Evolutionary conservation across 75 land plant species (phyloP), one percentile per base, ranked within the genome.

Genomic region (Chamaecyparis obtusa): DNA sequence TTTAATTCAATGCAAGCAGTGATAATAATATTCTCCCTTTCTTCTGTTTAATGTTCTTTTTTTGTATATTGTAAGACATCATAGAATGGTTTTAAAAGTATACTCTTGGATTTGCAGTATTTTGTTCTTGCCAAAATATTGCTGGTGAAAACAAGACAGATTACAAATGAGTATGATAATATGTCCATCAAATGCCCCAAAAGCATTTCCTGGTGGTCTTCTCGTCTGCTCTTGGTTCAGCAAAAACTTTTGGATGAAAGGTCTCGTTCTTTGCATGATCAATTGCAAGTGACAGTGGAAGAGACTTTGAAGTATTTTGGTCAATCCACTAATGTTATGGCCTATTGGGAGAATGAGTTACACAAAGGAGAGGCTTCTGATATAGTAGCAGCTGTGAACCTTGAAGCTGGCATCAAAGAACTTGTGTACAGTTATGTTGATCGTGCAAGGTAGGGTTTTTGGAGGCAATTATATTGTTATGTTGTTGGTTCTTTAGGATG

Each of bases 201-300:
- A 86, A 94, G 88, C 85, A 89, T 92, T 76, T 87, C 91, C 27
- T 96, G 98, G 99, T 98, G 99, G 99, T 54, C 92, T 49, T 88
- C 85, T 17, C 90, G 96, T 74, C 41, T 94, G 24, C 30, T 94
- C 11, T 56, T 94, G 79, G 77, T 89, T 76, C 97, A 98, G 27
- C 98, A 96, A 87, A 91, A 91, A 48, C 85, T 94, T 35, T 86
- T 96, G 87, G 98, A 93, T 85, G 99, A 96, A 88, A 92, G 91
- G 57, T 98, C 95, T 1, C 93, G 94, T 87, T 91, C 97, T 60
- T 86, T 98, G 86, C 91, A 87, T 84, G 88, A 92, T 69, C 76
- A 87, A 48, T 83, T 94, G 67, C 89, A 87, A 91, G 89, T 88
- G 14, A 87, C 83, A 64, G 89, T 89, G 43, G 60, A 84, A 14